Evolutionary conservation across 1,139 yeast genomes (phyloP), one percentile per base, ranked within the genome.

Genomic region (Petasospora fabianii): DNA sequence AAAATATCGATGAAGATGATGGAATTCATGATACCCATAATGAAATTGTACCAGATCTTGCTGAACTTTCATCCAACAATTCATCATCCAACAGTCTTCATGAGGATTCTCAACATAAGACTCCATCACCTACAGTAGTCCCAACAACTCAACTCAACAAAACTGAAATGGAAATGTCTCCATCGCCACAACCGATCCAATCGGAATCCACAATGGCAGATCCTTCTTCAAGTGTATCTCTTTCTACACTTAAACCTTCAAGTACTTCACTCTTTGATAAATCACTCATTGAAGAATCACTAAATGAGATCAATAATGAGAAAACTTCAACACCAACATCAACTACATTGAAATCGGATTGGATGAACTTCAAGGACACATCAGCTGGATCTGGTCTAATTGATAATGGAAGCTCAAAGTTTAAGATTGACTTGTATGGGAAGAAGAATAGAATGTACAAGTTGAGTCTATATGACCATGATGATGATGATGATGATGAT

Each of bases 1-100:
- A 48, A 35, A 54, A 54, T 35, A 45, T 54, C 21, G 54, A 54
- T 31, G 50, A 39, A 20, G 51, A 53, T 31, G 59, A 54, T 37
- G 59, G 59, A 1, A 44, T 33, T 6, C 42, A 41, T 28, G 29
- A 33, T 19, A 10, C 5, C 24, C 26, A 7, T 3, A 8, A 13
- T 2, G 29, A 24, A 6, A 20, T 16, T 10, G 48, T 53, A 2
- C 56, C 56, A 10, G 58, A 51, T 6, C 26, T 53, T 8, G 46
- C 44, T 8, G 51, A 45, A 27, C 21, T 51, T 4, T 53, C 57
- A 16, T 54, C 58, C 9, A 50, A 46, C 26, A 53, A 50, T 36
- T 50, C 55, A 11, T 53, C 57, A 2, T 32, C 47, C 5, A 47
- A 46, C 27, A 45, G 51, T 19, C 41, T 54, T 7, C 44, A 36